These are phyloP conservation scores for Simplicillium aogashimaense DNA, from an alignment of 2,329 filamentous ascomycete species.

Conservation along the genomic window DNA sequence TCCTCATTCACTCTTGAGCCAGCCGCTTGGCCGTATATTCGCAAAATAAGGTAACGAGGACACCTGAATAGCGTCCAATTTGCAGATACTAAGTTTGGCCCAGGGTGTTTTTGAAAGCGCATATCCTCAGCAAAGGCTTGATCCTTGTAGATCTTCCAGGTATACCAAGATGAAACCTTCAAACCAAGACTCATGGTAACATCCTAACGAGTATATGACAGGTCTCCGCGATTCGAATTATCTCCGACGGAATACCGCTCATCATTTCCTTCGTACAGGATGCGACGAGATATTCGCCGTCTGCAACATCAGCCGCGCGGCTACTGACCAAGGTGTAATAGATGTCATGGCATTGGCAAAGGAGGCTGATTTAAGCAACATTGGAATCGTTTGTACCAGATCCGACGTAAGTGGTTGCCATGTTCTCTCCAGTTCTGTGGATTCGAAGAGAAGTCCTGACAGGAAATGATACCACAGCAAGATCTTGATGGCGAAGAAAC, in stretches of 20 bases:
- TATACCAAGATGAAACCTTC: no score
- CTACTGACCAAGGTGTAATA: slow-evolving; percentile 28
- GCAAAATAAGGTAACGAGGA: slow-evolving; percentile 33
- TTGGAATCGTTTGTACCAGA: slow-evolving; percentile 32
- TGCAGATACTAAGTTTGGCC: no score
- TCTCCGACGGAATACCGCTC: slow-evolving; percentile 30
- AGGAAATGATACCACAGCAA: neutral
- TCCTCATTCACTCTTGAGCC: slow-evolving; percentile 5
- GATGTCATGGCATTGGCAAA: slow-evolving; percentile 29
- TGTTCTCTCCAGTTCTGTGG: neutral
- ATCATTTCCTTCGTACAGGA: slow-evolving; percentile 30
- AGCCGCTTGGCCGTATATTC: slow-evolving; percentile 32
- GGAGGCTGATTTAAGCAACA: slow-evolving; percentile 24
- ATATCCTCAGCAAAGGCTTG: slow-evolving; percentile 36
- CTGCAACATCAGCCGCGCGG: slow-evolving; percentile 28
- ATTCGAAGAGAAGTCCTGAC: neutral
- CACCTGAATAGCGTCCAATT: no score
- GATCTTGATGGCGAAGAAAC: no score
- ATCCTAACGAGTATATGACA: no score
- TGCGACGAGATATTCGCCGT: slow-evolving; percentile 38
- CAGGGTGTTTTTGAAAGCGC: slow-evolving; percentile 31
- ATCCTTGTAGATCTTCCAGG: slow-evolving; percentile 38
- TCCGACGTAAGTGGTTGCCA: slow-evolving; percentile 23
- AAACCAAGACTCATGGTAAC: no score
- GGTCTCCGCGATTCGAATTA: slow-evolving; percentile 36